Percentiles rank a stretch among this genome's conserved stretches.
Conservation (phyloP, 2,329 filamentous ascomycete species). For the Didymella pinodella region DNA sequence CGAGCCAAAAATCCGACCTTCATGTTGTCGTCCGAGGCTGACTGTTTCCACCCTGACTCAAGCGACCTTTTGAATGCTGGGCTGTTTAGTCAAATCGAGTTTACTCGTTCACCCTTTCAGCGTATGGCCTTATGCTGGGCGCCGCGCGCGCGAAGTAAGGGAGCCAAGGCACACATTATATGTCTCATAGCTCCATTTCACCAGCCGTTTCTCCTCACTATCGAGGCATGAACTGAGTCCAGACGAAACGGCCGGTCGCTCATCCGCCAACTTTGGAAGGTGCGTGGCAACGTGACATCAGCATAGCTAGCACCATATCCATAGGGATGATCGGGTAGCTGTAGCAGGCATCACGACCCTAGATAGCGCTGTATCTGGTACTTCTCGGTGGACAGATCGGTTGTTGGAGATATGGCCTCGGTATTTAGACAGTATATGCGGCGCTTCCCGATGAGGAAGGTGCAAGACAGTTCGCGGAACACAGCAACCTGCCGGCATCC, state of each 20-base stretch:
- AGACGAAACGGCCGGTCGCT: constrained; percentile 3
- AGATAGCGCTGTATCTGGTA: neutral
- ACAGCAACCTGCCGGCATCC: neutral
- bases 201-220: constrained; percentile 5
- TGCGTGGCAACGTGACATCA: constrained; percentile 18
- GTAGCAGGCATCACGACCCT: constrained; percentile 1
- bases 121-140: neutral
- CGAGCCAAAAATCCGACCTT: constrained; percentile 17
- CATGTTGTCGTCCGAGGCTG: constrained; percentile 14
- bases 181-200: constrained; percentile 13
- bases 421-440: constrained; percentile 7
- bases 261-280: constrained; percentile 12
- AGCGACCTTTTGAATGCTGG: constrained; percentile 1
- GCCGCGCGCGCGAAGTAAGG: constrained; percentile 16
- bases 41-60: neutral
- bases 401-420: constrained; percentile 3
- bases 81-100: neutral
- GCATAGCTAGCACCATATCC: neutral
- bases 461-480: constrained; percentile 6
- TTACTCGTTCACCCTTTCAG: neutral
- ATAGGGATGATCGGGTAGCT: constrained; percentile 1
- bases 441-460: constrained; percentile 17
- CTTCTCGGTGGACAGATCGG: constrained; percentile 8
- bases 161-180: constrained; percentile 7
- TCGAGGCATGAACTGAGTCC: constrained; percentile 9